Conservation (phyloP, 345 rosid genomes). For the Ceriops tagal region DNA sequence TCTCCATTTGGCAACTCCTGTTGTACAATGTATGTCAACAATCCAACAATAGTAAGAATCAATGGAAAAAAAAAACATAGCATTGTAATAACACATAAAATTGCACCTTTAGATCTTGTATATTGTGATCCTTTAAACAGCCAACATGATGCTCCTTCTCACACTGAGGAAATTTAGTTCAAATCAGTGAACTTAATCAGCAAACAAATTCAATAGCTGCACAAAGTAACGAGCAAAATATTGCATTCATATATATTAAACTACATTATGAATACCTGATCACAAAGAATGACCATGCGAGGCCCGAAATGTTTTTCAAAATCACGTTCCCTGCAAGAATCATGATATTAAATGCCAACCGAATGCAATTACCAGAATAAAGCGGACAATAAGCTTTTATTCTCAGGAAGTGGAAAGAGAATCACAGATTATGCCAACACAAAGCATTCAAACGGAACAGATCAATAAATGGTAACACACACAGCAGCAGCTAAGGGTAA, state of each 20-base stretch:
- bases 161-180: conserved; percentile 38
- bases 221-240: background rate
- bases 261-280: conserved; percentile 56
- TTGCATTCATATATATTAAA: conserved; percentile 5
- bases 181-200: background rate
- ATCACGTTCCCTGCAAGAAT: conserved; percentile 60
- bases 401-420: background rate
- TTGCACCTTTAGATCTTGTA: conserved; percentile 75
- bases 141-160: conserved; percentile 96
- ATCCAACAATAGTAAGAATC: background rate
- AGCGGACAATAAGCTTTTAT: background rate
- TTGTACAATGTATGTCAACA: conserved; percentile 21
- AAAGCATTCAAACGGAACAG: background rate
- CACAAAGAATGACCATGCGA: conserved; percentile 84
- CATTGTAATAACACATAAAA: conserved; percentile 2
- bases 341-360: conserved; percentile 1
- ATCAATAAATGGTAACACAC: background rate
- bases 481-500: too few relatives aligned
- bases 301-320: conserved; percentile 72
- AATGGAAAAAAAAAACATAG: background rate
- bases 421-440: background rate
- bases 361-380: background rate
- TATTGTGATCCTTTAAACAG: conserved; percentile 74
- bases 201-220: background rate
- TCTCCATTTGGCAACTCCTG: conserved; percentile 87